These are phyloP conservation scores for Phaffia tasmanica DNA, from an alignment of 768 basidiomycete species.

Conservation along the genomic window DNA sequence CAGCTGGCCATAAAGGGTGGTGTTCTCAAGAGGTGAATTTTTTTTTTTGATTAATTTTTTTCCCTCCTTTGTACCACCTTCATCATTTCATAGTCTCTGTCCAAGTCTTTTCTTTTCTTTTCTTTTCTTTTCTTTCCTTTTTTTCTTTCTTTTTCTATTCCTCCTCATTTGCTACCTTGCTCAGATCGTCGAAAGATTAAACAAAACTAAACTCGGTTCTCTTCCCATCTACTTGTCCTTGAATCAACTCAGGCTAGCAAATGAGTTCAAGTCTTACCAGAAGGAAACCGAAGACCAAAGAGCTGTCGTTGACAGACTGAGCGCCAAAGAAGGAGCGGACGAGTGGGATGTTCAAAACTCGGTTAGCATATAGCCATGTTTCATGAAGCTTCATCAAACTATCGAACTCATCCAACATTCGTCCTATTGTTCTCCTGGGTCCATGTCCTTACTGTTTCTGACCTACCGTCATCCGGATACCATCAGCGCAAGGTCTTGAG, in stretches of 20 bases:
- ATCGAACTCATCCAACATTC: no score
- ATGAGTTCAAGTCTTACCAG: conserved; percentile 25
- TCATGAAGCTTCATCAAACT: neutral
- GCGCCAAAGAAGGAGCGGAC: conserved; percentile 17
- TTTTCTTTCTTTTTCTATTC: no score
- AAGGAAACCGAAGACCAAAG: conserved; percentile 25
- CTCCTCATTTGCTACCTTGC: no score
- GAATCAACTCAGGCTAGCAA: conserved; percentile 13
- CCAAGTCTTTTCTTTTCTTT: no score
- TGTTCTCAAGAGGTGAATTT: conserved; percentile 25
- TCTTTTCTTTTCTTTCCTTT: no score
- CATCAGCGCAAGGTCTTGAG: conserved; percentile 27
- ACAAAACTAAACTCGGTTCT: no score
- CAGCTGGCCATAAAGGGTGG: conserved; percentile 28
- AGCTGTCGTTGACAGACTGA: conserved; percentile 11
- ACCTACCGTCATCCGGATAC: neutral
- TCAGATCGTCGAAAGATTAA: no score
- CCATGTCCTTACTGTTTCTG: neutral
- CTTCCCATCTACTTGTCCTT: neutral
- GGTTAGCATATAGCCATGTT: conserved; percentile 7
- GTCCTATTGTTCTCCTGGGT: neutral
- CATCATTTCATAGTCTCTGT: neutral
- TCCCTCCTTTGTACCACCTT: neutral
- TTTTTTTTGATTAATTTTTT: neutral
- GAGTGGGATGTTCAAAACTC: conserved; percentile 29